Conservation (phyloP, 73 alveolate genomes). For the Paramecium caudatum region DNA sequence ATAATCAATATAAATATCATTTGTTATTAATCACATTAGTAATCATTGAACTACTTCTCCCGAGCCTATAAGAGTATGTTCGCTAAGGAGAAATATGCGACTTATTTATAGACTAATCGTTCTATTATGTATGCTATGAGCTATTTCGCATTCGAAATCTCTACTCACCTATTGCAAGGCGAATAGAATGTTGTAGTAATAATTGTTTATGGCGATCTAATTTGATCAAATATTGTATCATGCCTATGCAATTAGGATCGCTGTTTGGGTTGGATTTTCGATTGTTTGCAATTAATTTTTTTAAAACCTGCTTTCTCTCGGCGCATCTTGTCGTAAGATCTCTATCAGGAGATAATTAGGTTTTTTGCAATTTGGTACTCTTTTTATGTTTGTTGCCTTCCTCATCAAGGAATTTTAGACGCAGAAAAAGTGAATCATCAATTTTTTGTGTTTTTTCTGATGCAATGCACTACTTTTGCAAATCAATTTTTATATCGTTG, state of each 20-base stretch:
- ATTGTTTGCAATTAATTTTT: slow-evolving; percentile 6
- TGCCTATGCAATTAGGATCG: slow-evolving; percentile 35
- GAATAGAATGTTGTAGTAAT: slow-evolving; percentile 27
- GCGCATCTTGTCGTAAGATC: slow-evolving; percentile 2
- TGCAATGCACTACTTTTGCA: no score
- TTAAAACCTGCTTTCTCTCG: not conserved
- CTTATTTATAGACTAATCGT: not conserved
- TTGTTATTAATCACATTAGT: not conserved
- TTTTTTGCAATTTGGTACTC: not conserved
- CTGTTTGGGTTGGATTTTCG: not conserved
- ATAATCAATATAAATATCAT: not conserved
- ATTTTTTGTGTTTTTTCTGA: not conserved
- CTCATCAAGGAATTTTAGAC: not conserved
- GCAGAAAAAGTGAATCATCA: not conserved
- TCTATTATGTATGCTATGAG: slow-evolving; percentile 2
- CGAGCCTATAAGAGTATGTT: not conserved
- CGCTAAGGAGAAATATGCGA: not conserved
- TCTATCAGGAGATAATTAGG: slow-evolving; percentile 6
- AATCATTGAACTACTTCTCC: slow-evolving; percentile 37
- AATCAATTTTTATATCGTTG: not conserved
- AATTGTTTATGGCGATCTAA: slow-evolving; percentile 37
- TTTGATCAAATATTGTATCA: slow-evolving; percentile 25
- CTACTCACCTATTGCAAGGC: slow-evolving; percentile 16
- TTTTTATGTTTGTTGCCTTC: not conserved
- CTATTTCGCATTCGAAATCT: not conserved